Evolutionary conservation across 768 basidiomycete genomes (phyloP).

Genomic region (Udeniomyces megalosporus): DNA sequence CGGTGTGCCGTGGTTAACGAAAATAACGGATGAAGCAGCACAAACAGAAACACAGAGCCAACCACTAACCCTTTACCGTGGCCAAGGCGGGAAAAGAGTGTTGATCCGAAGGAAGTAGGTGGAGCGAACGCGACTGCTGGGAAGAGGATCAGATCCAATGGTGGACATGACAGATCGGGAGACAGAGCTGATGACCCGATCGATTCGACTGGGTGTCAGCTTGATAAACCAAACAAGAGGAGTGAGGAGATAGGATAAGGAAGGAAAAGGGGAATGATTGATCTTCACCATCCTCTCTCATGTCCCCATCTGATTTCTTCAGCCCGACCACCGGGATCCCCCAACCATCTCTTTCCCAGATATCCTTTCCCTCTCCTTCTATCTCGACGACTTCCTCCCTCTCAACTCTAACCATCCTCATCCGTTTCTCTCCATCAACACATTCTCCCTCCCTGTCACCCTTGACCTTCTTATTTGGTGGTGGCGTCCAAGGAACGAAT

Average conservation of each 20-base stretch:
- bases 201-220: not conserved
- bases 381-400: not conserved
- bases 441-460: no score
- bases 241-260: not conserved
- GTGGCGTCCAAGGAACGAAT: constrained; percentile 10
- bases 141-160: not conserved
- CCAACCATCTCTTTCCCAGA: constrained; percentile 5
- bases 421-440: not conserved
- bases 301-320: not conserved
- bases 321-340: constrained; percentile 9
- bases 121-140: not conserved
- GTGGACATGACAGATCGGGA: not conserved
- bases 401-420: constrained; percentile 13
- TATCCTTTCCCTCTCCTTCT: not conserved
- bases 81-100: not conserved
- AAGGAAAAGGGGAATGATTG: no score
- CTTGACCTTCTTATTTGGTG: no score
- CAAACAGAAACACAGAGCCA: no score
- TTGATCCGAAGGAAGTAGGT: not conserved
- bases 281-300: constrained; percentile 10
- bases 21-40: no score
- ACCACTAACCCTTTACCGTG: not conserved
- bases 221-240: not conserved
- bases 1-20: no score
- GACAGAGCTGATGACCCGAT: not conserved